Conservation (phyloP, 768 basidiomycete species). For the Leucosporidium yakuticum region DNA sequence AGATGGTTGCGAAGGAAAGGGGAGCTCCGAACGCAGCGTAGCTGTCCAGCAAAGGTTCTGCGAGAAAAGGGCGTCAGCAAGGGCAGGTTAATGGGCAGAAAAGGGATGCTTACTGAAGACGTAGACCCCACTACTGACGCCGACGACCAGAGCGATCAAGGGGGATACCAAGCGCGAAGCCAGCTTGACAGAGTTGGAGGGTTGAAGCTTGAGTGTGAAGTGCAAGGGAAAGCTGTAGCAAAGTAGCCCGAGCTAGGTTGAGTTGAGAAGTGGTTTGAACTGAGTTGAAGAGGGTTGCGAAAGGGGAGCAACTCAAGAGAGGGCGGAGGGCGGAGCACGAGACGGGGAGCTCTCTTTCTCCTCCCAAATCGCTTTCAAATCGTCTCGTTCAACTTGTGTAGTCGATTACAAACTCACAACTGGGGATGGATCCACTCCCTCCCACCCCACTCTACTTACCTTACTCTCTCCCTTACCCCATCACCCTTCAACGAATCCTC, state of each 20-base stretch:
- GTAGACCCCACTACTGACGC: slow-evolving; percentile 20
- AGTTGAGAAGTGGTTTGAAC: no score
- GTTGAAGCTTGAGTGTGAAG: not conserved
- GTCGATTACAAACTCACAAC: no score
- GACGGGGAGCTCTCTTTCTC: no score
- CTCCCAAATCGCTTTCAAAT: no score
- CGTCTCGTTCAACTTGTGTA: no score
- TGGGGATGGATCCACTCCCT: not conserved
- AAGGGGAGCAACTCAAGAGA: no score
- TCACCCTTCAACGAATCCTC: slow-evolving; percentile 66
- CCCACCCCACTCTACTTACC: slow-evolving; percentile 69
- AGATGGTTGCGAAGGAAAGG: not conserved
- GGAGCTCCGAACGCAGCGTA: slow-evolving; percentile 10
- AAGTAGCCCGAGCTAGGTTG: no score
- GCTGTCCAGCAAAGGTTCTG: slow-evolving; percentile 30
- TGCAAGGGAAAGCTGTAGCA: not conserved
- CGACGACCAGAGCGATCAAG: slow-evolving; percentile 10
- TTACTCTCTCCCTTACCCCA: slow-evolving; percentile 71
- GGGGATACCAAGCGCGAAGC: slow-evolving; percentile 11
- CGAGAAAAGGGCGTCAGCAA: not conserved
- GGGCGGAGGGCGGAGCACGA: no score
- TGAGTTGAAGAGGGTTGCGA: no score
- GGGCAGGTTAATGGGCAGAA: not conserved
- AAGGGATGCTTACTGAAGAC: slow-evolving; percentile 19
- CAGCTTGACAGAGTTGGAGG: not conserved